Percentiles rank a stretch among this genome's conserved stretches.
These are phyloP conservation scores for Gymnopus androsaceus DNA, from an alignment of 1,284 basidiomycete genomes.

Conservation along the genomic window DNA sequence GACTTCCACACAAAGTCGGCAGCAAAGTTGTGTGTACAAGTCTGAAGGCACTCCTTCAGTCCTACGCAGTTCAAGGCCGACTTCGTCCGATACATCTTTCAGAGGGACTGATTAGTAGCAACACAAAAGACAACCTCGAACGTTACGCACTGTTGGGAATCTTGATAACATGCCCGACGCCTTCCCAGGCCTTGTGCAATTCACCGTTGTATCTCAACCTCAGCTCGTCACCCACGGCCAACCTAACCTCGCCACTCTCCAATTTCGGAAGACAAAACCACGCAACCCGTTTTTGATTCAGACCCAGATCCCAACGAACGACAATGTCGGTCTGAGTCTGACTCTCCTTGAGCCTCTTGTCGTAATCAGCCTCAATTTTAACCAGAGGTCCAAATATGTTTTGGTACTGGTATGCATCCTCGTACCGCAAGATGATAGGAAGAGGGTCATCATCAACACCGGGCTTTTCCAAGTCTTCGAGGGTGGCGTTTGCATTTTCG, in stretches of 20 bases:
- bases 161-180: slow-evolving; percentile 97
- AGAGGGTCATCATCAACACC: slow-evolving; percentile 97
- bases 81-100: slow-evolving; percentile 95
- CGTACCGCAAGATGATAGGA: slow-evolving; percentile 87
- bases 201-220: slow-evolving; percentile 89
- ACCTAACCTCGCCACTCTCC: slow-evolving; percentile 95
- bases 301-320: slow-evolving; percentile 95
- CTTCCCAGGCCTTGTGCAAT: slow-evolving; percentile 92
- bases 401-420: slow-evolving; percentile 99
- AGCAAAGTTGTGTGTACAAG: slow-evolving; percentile 91
- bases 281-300: slow-evolving; percentile 97
- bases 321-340: slow-evolving; percentile 97
- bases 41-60: slow-evolving; percentile 95
- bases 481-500: slow-evolving; percentile 90
- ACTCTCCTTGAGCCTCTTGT: slow-evolving; percentile 95
- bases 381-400: slow-evolving; percentile 98
- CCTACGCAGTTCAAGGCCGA: slow-evolving; percentile 89
- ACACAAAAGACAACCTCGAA: not conserved
- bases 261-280: slow-evolving; percentile 97
- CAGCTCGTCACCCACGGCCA: slow-evolving; percentile 97
- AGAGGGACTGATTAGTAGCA: slow-evolving; percentile 22
- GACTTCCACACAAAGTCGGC: slow-evolving; percentile 99
- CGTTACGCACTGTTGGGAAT: slow-evolving; percentile 89
- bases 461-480: slow-evolving; percentile 96
- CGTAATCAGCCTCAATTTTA: slow-evolving; percentile 99